Conservation (phyloP, 805 yeast genomes). For the Yarrowia deformans region DNA sequence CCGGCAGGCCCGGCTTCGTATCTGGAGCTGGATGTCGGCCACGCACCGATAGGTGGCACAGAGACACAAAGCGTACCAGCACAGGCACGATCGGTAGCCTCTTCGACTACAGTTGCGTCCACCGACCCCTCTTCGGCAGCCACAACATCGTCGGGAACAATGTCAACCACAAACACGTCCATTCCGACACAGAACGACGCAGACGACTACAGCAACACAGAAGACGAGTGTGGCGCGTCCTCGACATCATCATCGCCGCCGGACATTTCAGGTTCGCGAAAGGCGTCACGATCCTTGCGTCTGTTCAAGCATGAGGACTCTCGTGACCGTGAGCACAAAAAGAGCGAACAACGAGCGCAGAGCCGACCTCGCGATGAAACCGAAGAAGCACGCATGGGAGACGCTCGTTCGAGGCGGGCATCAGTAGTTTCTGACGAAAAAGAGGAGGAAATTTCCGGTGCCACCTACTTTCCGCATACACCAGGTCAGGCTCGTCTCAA, state of each 20-base stretch:
- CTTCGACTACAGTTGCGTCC: not conserved
- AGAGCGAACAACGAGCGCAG: constrained; percentile 24
- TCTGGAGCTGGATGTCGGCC: constrained; percentile 38
- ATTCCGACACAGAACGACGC: constrained; percentile 18
- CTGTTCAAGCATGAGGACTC: constrained; percentile 48
- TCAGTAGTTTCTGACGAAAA: constrained; percentile 44
- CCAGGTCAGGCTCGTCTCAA: constrained; percentile 40
- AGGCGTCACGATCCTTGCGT: constrained; percentile 53
- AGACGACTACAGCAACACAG: constrained; percentile 16
- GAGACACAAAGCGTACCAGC: constrained; percentile 22
- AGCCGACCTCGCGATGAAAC: constrained; percentile 9
- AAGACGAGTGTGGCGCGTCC: constrained; percentile 9
- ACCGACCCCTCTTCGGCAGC: constrained; percentile 27
- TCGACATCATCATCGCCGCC: constrained; percentile 22
- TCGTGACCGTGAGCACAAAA: constrained; percentile 17
- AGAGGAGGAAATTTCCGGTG: constrained; percentile 46
- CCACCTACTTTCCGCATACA: constrained; percentile 49
- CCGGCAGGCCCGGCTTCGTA: constrained; percentile 39
- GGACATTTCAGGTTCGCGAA: constrained; percentile 46
- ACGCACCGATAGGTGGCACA: constrained; percentile 18
- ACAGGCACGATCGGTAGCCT: not conserved
- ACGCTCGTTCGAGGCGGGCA: constrained; percentile 8
- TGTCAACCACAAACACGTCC: constrained; percentile 23
- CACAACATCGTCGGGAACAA: constrained; percentile 2
- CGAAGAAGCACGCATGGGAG: constrained; percentile 5